These are phyloP conservation scores for Vanderwaltozyma polyspora DNA, from an alignment of 805 yeast genomes.

Conservation along the genomic window DNA sequence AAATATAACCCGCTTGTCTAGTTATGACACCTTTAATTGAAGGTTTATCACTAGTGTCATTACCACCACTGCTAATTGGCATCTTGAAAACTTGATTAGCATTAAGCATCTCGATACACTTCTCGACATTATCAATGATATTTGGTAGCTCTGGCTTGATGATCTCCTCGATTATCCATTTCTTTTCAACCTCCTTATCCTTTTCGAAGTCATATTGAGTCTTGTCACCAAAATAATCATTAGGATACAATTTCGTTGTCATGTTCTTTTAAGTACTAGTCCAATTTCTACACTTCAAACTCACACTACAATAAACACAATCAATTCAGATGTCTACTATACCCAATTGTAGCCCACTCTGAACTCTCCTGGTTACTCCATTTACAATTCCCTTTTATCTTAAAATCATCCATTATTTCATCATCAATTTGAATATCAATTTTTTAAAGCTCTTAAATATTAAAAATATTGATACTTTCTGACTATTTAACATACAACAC, in stretches of 20 bases:
- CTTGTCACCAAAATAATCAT: conserved; percentile 16
- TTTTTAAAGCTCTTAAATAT: no score
- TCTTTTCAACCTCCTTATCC: conserved; percentile 22
- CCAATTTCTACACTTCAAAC: not conserved
- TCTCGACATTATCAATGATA: conserved; percentile 32
- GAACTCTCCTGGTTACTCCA: not conserved
- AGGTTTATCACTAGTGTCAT: conserved; percentile 5
- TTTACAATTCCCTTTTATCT: no score
- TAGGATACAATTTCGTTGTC: conserved; percentile 28
- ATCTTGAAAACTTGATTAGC: conserved; percentile 37
- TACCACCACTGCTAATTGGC: conserved; percentile 32
- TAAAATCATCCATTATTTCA: not conserved
- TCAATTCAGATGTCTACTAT: no score
- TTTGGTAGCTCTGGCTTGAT: conserved; percentile 39
- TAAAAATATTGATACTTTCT: no score
- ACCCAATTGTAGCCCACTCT: no score
- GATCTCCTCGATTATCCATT: conserved; percentile 39
- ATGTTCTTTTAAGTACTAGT: conserved; percentile 8
- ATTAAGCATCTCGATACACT: conserved; percentile 31
- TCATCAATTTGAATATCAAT: no score
- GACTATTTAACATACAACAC: no score
- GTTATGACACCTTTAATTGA: conserved; percentile 48
- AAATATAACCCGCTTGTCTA: conserved; percentile 42
- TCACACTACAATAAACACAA: not conserved
- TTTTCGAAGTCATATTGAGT: conserved; percentile 4